Evolutionary conservation across 202 grass and related monocot genomes (phyloP).

Genomic region (Schoenoplectus triqueter): DNA sequence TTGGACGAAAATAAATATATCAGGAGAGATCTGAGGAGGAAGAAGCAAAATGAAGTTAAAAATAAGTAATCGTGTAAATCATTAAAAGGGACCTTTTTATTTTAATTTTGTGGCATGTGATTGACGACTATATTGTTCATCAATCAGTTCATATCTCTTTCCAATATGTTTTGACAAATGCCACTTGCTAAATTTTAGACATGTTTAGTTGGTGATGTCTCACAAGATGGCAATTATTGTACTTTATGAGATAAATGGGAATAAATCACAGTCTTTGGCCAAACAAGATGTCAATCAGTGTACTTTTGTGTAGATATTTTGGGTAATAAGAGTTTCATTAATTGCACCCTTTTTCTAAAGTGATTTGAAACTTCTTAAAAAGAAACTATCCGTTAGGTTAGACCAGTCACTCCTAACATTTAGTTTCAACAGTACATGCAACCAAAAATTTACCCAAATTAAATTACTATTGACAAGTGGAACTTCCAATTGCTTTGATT

Average conservation of each 20-base stretch:
- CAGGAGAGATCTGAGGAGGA: too few relatives aligned
- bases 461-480: not conserved
- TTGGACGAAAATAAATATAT: too few relatives aligned
- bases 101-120: not conserved
- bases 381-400: not conserved
- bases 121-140: not conserved
- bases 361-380: not conserved
- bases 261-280: constrained; percentile 3
- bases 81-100: not conserved
- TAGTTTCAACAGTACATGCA: not conserved
- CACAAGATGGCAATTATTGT: not conserved
- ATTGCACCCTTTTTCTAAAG: not conserved
- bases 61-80: not conserved
- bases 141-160: not conserved
- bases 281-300: not conserved
- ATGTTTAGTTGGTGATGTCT: not conserved
- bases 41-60: not conserved
- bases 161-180: not conserved
- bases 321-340: constrained; percentile 12
- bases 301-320: constrained; percentile 18
- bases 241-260: not conserved
- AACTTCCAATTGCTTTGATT: not conserved
- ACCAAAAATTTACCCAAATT: not conserved
- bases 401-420: not conserved
- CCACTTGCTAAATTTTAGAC: not conserved